Conservation (phyloP, 2,329 filamentous ascomycete genomes). For the Plenodomus biglobosus region DNA sequence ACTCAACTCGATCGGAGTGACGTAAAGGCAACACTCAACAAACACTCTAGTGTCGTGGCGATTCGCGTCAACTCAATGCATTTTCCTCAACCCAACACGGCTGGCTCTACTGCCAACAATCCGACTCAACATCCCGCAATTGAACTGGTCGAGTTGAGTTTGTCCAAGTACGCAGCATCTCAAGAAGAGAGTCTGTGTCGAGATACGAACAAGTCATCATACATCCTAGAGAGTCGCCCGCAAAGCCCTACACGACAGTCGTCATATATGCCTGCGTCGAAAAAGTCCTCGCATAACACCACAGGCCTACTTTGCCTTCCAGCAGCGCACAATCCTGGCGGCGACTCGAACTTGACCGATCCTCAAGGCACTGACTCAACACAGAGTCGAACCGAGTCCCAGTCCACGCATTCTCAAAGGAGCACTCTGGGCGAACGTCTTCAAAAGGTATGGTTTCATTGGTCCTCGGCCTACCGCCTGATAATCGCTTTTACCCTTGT, state of each 20-base stretch:
- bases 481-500: conserved; percentile 11
- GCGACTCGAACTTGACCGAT: not conserved
- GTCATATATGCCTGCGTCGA: too few species aligned
- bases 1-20: not conserved
- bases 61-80: not conserved
- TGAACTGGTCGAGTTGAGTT: not conserved
- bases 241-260: too few species aligned
- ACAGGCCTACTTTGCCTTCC: too few species aligned
- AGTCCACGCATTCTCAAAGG: not conserved
- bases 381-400: not conserved
- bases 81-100: not conserved
- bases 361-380: not conserved
- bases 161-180: not conserved
- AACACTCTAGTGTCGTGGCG: not conserved
- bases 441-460: conserved; percentile 11
- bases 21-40: not conserved
- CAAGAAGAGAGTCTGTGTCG: too few species aligned
- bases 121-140: not conserved
- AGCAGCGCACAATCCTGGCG: too few species aligned
- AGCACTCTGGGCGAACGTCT: not conserved
- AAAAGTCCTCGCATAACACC: too few species aligned
- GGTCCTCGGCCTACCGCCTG: conserved; percentile 22
- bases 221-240: too few species aligned
- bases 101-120: not conserved
- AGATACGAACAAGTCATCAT: too few species aligned